Evolutionary conservation across 768 basidiomycete species (phyloP), one percentile per base, ranked within the genome.

Genomic region (Boletus pseudo-olivaceus): DNA sequence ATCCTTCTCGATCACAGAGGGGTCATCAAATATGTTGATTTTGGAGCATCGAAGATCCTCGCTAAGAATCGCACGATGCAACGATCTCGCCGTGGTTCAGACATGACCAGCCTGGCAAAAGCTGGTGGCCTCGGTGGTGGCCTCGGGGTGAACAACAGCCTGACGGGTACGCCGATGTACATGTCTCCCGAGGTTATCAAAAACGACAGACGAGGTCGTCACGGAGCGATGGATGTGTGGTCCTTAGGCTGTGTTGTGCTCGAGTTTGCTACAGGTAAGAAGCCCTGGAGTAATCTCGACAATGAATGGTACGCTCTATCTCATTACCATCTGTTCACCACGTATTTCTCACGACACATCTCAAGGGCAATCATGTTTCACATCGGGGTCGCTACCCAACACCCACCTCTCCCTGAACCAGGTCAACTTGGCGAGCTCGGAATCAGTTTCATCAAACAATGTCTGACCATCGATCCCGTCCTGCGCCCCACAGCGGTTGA

Each of bases 301-400:
- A 99, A 99, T 62, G 97, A 99, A 81, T 99, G 97, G 97, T 94
- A 58, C 57, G 82, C 58, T 11, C 27, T 15, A 30, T 34, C 8
- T 53, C 7, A 27, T 40, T 23, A 41, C 32, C 12, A 7, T 39
- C 11, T 26, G 38, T 43, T 53, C 30, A n/a, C 42, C 9, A n/a
- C 7, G 12, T 41, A 38, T 44, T 19, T 30, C 23, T 51, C 11
- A 34, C 65, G 39, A 63, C 35, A 19, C 32, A 17, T 48, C 32
- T 30, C 20, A 62, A 96, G 95, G 95, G 95, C 96, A n/a, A 96
- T 98, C 73, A 98, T 98, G 96, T 98, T 96, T 78, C 94, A 96
- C 67, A 97, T 98, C 53, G 96, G 96, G 42, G 92, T 97, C 42
- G 90, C 95, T 7, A 96, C 93, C 4, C 90, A 98, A 62, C 93